Conservation (phyloP, 1,139 yeast species). For the Suhomyces bokatorum region DNA sequence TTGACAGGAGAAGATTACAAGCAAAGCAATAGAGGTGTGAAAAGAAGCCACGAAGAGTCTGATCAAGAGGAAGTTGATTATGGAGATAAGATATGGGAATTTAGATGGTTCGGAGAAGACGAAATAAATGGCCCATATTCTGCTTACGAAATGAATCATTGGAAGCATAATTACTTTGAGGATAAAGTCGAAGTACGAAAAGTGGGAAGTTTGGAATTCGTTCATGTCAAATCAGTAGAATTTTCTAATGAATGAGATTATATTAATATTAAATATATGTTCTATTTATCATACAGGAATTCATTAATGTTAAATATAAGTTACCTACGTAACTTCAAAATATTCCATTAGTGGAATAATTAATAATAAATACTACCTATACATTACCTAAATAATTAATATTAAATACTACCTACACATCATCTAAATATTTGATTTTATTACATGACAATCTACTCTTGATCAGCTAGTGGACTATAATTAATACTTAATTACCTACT, state of each 20-base stretch:
- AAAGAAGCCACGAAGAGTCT: conserved; percentile 8
- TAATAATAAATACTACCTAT: no score
- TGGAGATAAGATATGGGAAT: conserved; percentile 55
- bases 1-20: conserved; percentile 49
- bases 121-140: conserved; percentile 63
- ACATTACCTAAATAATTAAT: no score
- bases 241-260: conserved; percentile 16
- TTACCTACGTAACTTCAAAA: no score
- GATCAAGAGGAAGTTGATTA: conserved; percentile 20
- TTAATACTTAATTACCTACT: no score
- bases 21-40: conserved; percentile 8
- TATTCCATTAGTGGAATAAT: no score
- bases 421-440: no score
- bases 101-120: conserved; percentile 54
- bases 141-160: conserved; percentile 53
- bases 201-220: conserved; percentile 33
- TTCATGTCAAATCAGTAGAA: conserved; percentile 23
- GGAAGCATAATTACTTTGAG: conserved; percentile 63
- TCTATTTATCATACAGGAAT: no score
- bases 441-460: no score
- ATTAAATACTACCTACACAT: no score
- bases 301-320: no score
- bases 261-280: not conserved
- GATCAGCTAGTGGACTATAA: no score
- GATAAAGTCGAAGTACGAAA: conserved; percentile 45